Evolutionary conservation across 495 filamentous ascomycete species (phyloP).

Genomic region (Neurospora africana): DNA sequence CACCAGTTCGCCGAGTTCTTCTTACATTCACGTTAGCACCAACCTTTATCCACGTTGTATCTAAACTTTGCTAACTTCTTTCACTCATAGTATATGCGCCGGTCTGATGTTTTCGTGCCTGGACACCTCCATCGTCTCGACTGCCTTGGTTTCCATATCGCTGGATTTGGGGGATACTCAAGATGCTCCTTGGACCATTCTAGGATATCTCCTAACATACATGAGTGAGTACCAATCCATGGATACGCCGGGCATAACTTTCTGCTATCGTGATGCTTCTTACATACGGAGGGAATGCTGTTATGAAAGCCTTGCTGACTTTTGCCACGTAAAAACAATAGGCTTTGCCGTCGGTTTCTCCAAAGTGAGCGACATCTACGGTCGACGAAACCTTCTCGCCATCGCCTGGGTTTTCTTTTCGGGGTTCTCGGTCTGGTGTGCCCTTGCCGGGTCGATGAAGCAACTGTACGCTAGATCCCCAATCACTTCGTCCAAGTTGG

Average conservation of each 20-base stretch:
- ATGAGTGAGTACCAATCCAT: constrained; percentile 31
- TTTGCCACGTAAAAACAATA: constrained; percentile 1
- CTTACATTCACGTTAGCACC: constrained; percentile 17
- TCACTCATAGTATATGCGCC: constrained; percentile 36
- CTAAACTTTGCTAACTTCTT: background rate
- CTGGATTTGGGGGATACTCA: constrained; percentile 42
- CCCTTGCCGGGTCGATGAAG: constrained; percentile 36
- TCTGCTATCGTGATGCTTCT: background rate
- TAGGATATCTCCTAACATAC: constrained; percentile 51
- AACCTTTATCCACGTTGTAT: background rate
- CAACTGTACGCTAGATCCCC: constrained; percentile 35
- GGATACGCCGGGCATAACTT: no score
- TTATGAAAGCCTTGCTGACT: background rate
- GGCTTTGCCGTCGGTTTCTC: constrained; percentile 50
- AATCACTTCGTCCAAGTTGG: background rate
- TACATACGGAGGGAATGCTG: background rate
- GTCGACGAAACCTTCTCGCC: constrained; percentile 39
- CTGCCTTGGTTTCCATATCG: constrained; percentile 49
- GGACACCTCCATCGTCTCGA: constrained; percentile 55
- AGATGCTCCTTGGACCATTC: constrained; percentile 47
- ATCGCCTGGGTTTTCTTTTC: constrained; percentile 43
- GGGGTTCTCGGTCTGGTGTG: constrained; percentile 48
- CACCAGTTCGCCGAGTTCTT: background rate
- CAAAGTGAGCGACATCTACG: constrained; percentile 51
- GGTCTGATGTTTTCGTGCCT: constrained; percentile 50